Percentiles rank a stretch among this genome's conserved stretches.
Evolutionary conservation across 768 basidiomycete genomes (phyloP).

Genomic region (Collybiopsis luxurians): DNA sequence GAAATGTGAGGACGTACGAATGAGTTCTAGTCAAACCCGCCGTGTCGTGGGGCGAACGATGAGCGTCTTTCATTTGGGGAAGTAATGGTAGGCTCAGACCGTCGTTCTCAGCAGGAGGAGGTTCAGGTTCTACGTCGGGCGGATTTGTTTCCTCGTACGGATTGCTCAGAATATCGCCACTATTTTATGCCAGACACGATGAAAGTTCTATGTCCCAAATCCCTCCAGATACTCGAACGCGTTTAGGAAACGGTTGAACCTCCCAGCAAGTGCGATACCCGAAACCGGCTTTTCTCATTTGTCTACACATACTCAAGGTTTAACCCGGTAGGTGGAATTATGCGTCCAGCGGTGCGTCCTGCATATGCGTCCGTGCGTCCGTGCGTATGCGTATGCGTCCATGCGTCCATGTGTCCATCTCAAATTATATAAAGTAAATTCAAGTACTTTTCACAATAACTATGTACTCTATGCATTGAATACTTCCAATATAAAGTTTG

Average conservation of each 20-base stretch:
- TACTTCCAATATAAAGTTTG: no score
- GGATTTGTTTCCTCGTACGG: slow-evolving; percentile 63
- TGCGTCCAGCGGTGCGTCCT: no score
- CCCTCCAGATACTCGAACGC: slow-evolving; percentile 65
- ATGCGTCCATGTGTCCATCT: no score
- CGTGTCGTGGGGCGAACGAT: slow-evolving; percentile 36
- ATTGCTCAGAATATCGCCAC: slow-evolving; percentile 72
- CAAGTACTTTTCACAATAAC: no score
- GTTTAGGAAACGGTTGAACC: slow-evolving; percentile 75
- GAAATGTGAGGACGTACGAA: slow-evolving; percentile 86
- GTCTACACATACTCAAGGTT: neutral
- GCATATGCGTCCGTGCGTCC: no score
- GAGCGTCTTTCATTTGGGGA: slow-evolving; percentile 1
- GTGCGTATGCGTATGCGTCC: no score
- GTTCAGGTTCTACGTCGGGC: slow-evolving; percentile 23
- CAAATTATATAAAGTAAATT: no score
- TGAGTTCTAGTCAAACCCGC: slow-evolving; percentile 76
- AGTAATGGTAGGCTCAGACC: neutral
- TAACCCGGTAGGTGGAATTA: no score
- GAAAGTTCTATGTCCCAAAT: slow-evolving; percentile 22
- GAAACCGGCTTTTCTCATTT: slow-evolving; percentile 27
- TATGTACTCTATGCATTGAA: no score
- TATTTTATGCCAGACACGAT: slow-evolving; percentile 40
- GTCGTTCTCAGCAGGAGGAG: neutral
- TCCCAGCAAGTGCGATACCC: slow-evolving; percentile 61